Evolutionary conservation across 2,329 filamentous ascomycete species (phyloP), one percentile per base, ranked within the genome.

Genomic region (Coniochaeta pulveracea): DNA sequence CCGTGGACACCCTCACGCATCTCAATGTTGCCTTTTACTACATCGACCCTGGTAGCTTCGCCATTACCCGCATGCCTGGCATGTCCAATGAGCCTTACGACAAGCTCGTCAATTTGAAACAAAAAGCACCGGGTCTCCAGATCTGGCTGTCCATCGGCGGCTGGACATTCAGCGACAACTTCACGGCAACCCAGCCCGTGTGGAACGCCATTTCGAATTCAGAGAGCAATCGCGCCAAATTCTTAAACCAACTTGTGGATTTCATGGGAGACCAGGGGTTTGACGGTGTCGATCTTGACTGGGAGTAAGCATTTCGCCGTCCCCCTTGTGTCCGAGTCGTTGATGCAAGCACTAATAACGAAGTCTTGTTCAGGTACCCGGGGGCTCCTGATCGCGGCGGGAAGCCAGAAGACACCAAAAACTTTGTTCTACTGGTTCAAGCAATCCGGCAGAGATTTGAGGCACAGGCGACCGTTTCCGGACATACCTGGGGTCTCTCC

Each of bases 131-230:
- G 0, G 40, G 35, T 3, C 43, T 61, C 0, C 47, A 60, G 36
- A 44, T 50, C 0, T 45, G 49, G 17, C 39, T 64, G 9, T 41
- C 53, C 1, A n/a, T 66, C 5, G 62, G 62, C 1, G 63, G 63
- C 0, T 65, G 58, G 58, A 47, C 50, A 0, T 59, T 58, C 34
- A 54, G 42, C 27, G 55, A 63, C 30, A 40, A 40, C 34, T 14
- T 29, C 21, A 38, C 38, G 5, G 38, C 16, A 6, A 38, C 38
- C 15, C 38, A 40, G 22, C 15, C 34, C 10, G 21, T 38, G 8
- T 38, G 25, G 19, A 33, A 35, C 17, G 34, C 36, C 10, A 35
- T 47, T 10, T 26, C 37, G 1, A 33, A 26, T 10, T 33, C 31
- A 3, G 22, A 14, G 8, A 34, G 12, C 15, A 44, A 40, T 17